These are phyloP conservation scores for Afroboletus lepidellus DNA, from an alignment of 1,284 basidiomycete genomes.

Conservation along the genomic window DNA sequence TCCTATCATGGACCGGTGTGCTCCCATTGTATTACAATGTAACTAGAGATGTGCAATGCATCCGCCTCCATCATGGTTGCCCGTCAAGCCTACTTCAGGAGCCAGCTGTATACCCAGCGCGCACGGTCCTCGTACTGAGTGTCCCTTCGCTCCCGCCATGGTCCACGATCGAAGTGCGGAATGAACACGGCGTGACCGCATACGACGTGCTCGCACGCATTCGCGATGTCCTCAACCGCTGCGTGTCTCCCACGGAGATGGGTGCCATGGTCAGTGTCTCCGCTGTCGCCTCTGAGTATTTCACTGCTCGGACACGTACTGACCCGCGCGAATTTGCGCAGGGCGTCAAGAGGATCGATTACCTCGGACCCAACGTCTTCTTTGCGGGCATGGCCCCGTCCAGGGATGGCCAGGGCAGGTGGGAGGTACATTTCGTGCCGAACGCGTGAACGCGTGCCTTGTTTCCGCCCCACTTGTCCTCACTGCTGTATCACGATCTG, in stretches of 20 bases:
- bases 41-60: conserved; percentile 24
- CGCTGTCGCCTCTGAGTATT: conserved; percentile 29
- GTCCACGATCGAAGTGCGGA: conserved; percentile 33
- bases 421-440: conserved; percentile 27
- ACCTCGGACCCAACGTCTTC: conserved; percentile 33
- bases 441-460: conserved; percentile 13
- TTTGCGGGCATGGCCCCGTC: conserved; percentile 26
- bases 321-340: conserved; percentile 36
- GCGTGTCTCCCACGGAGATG: conserved; percentile 28
- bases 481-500: conserved; percentile 6
- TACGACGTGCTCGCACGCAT: conserved; percentile 30
- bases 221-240: conserved; percentile 27
- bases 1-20: conserved; percentile 23
- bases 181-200: conserved; percentile 28
- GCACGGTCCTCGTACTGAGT: conserved; percentile 18
- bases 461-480: not conserved
- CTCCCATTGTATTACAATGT: conserved; percentile 28
- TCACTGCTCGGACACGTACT: conserved; percentile 26
- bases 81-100: conserved; percentile 17
- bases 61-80: conserved; percentile 23
- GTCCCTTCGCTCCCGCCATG: conserved; percentile 27
- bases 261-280: conserved; percentile 22
- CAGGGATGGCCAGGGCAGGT: conserved; percentile 24
- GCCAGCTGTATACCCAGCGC: conserved; percentile 25
- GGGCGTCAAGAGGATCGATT: conserved; percentile 34